Percentiles rank a stretch among this genome's conserved stretches.
Conservation (phyloP, 1,284 basidiomycete genomes). For the Ceratobasidium sp. region DNA sequence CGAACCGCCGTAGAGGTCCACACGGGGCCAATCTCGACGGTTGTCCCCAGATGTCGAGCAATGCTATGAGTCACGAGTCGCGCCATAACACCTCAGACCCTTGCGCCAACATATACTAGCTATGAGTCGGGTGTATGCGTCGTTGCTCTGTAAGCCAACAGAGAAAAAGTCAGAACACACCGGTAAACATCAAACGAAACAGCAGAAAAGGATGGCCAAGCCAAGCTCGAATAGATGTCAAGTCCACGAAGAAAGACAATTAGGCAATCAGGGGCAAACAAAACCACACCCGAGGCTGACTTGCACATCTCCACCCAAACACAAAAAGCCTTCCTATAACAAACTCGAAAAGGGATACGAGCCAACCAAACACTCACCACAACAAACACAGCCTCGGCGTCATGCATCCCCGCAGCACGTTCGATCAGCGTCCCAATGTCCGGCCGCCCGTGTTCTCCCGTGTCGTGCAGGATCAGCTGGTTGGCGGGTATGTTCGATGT, state of each 20-base stretch:
- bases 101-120: conserved; percentile 34
- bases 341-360: not conserved
- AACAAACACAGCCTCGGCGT: conserved; percentile 29
- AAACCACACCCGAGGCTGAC: not conserved
- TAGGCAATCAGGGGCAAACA: too few species aligned
- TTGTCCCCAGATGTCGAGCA: too few species aligned
- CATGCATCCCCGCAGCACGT: conserved; percentile 21
- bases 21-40: too few species aligned
- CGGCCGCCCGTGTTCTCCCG: conserved; percentile 20
- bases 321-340: not conserved
- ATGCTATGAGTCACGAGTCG: conserved; percentile 23
- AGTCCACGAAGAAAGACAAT: too few species aligned
- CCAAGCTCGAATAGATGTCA: too few species aligned
- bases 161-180: not conserved
- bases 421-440: conserved; percentile 28
- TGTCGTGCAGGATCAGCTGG: conserved; percentile 30
- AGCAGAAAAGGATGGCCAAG: too few species aligned
- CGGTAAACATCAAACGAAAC: not conserved
- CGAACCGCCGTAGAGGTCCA: too few species aligned
- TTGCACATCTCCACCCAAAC: not conserved
- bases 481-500: conserved; percentile 9
- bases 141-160: conserved; percentile 10
- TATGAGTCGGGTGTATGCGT: conserved; percentile 19
- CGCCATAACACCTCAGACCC: conserved; percentile 35
- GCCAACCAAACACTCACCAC: not conserved